Conservation (phyloP, 2,329 filamentous ascomycete species). For the Fusarium sp. region DNA sequence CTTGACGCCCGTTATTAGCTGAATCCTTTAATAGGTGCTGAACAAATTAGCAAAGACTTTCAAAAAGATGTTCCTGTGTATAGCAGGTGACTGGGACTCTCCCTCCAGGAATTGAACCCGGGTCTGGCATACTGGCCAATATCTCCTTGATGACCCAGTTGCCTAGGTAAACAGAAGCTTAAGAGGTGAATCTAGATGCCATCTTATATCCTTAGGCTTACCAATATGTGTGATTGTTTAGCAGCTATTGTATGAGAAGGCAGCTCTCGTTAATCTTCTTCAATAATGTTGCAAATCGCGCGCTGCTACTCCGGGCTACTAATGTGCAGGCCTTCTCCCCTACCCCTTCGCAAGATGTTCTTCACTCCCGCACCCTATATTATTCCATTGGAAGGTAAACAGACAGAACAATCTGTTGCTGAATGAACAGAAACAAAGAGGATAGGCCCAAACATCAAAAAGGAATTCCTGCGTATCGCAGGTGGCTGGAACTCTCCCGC, state of each 20-base stretch:
- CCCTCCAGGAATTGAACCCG: background rate
- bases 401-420: background rate
- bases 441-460: background rate
- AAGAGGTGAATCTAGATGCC: too few species aligned
- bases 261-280: background rate
- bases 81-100: background rate
- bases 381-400: background rate
- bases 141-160: too few species aligned
- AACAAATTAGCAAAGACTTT: background rate
- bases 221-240: background rate
- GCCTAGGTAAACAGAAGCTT: too few species aligned
- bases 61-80: background rate
- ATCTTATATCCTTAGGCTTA: too few species aligned
- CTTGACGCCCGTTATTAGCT: background rate
- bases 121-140: background rate
- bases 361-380: background rate
- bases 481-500: conserved; percentile 35
- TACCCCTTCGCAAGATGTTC: too few species aligned
- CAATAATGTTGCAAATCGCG: background rate
- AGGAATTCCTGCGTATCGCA: conserved; percentile 10
- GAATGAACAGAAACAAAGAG: background rate
- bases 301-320: too few species aligned
- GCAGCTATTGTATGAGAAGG: background rate
- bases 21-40: background rate
- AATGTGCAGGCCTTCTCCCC: too few species aligned